Base-by-base conservation (phyloP, 441 rosid species). In the Pelargonium citronellum region DNA sequence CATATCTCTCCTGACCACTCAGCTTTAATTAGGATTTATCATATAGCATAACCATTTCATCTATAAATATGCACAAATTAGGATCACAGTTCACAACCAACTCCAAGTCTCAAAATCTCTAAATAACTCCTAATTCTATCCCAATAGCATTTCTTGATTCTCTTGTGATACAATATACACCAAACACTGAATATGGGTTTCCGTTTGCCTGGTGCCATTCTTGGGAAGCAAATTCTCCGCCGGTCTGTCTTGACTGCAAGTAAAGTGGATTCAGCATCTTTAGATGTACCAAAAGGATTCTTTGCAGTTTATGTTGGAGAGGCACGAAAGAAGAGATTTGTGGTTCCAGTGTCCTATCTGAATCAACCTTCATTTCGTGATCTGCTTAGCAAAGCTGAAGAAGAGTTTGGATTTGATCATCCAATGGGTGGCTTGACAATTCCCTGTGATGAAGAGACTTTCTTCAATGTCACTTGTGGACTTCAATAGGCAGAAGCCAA, bases 271-370 rank as follows among this genome's bases (percentile, higher is more conserved):
- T 49, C 55, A 57, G 16, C 9, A 16, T 16, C 30, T 1, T 1
- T 20, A 44, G 13, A 65, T 69, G 81, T 72, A 9, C 87, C 83
- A 0, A 84, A 83, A 67, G 89, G 88, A 49, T 81, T 80, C 41
- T n/a, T 87, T 34, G 84, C 80, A 4, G 83, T 84, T n/a, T n/a
- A n/a, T n/a, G n/a, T n/a, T n/a, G n/a, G n/a, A n/a, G n/a, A n/a
- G n/a, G n/a, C n/a, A n/a, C 27, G 64, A 67, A 85, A 73, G 74
- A 80, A 87, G 73, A n/a, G 60, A 15, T 80, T 69, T 27, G 74
- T 82, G 67, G 79, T 85, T 68, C 85, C 80, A 0, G 76, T 82
- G 12, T 76, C 86, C 17, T 82, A 76, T 47, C 67, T 85, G 63
- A 79, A 78, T 41, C 77, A 83, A 53, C 84, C 85, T 73, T 61